Conservation (phyloP, 2,329 filamentous ascomycete species). For the Dryadomyces quercus-mongolicae region DNA sequence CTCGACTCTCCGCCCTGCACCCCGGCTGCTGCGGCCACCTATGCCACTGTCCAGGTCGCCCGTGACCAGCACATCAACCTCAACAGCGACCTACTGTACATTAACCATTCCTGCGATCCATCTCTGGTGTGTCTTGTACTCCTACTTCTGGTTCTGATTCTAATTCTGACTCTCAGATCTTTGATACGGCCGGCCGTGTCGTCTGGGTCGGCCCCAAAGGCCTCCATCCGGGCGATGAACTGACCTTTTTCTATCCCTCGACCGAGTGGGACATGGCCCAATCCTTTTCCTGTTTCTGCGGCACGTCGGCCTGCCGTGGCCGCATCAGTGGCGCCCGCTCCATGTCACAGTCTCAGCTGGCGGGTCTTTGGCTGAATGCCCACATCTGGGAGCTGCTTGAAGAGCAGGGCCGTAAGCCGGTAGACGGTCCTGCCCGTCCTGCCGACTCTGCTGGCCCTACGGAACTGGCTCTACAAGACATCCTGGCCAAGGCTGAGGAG, state of each 20-base stretch:
- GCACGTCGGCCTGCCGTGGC: conserved; percentile 43
- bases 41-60: conserved; percentile 52
- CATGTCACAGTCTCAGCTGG: conserved; percentile 41
- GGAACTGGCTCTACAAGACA: conserved; percentile 27
- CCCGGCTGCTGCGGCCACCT: conserved; percentile 41
- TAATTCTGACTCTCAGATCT: conserved; percentile 35
- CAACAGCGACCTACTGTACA: conserved; percentile 55
- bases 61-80: conserved; percentile 44
- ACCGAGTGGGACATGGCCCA: conserved; percentile 67
- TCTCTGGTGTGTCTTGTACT: conserved; percentile 38
- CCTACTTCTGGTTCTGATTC: not conserved
- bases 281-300: conserved; percentile 55
- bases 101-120: conserved; percentile 57
- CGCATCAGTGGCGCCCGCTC: conserved; percentile 50
- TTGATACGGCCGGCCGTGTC: conserved; percentile 44
- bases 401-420: conserved; percentile 6
- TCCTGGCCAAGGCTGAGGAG: conserved; percentile 32
- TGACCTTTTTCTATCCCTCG: conserved; percentile 64
- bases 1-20: conserved; percentile 53
- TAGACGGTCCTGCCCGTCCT: conserved; percentile 21
- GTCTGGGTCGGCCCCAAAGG: conserved; percentile 47
- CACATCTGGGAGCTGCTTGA: conserved; percentile 44
- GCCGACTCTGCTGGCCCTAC: no score
- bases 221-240: conserved; percentile 41
- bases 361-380: conserved; percentile 47